phyloP scores from a whole-genome alignment of 2,329 filamentous ascomycete genomes.

The Talaromyces sp. region DNA sequence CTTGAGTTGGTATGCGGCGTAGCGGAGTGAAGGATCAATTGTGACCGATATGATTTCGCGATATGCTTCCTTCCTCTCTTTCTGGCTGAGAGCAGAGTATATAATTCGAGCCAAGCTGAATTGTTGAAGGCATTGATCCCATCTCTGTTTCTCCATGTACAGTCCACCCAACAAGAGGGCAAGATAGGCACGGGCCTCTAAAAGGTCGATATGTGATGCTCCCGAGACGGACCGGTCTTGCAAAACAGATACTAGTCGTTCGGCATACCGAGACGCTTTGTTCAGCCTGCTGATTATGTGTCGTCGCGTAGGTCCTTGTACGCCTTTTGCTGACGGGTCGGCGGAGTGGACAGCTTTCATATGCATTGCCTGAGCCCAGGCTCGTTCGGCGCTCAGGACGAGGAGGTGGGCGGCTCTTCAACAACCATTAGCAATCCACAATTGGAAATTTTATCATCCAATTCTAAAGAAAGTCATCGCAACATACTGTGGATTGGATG shows the following conservation, averaged over 20 bases:
- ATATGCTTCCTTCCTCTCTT: conserved; percentile 67
- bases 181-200: conserved; percentile 83
- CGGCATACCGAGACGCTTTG: conserved; percentile 69
- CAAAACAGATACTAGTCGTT: conserved; percentile 62
- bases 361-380: conserved; percentile 93
- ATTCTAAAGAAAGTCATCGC: not conserved
- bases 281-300: conserved; percentile 84
- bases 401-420: conserved; percentile 71
- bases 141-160: conserved; percentile 81
- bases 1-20: conserved; percentile 87
- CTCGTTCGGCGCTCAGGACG: conserved; percentile 79
- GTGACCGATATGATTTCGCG: conserved; percentile 80
- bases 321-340: conserved; percentile 65
- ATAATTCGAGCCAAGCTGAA: conserved; percentile 75
- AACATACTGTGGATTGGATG: conserved; percentile 67
- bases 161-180: conserved; percentile 70
- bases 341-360: conserved; percentile 79
- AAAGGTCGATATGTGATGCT: conserved; percentile 64
- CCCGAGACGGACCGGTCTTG: conserved; percentile 58
- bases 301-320: conserved; percentile 71
- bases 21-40: conserved; percentile 88
- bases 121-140: conserved; percentile 69
- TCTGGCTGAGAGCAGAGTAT: conserved; percentile 67
- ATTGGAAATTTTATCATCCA: not conserved
- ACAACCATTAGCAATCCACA: conserved; percentile 10